Evolutionary conservation across 306 rosid genomes (phyloP).

Genomic region (Lagenaria siceraria): DNA sequence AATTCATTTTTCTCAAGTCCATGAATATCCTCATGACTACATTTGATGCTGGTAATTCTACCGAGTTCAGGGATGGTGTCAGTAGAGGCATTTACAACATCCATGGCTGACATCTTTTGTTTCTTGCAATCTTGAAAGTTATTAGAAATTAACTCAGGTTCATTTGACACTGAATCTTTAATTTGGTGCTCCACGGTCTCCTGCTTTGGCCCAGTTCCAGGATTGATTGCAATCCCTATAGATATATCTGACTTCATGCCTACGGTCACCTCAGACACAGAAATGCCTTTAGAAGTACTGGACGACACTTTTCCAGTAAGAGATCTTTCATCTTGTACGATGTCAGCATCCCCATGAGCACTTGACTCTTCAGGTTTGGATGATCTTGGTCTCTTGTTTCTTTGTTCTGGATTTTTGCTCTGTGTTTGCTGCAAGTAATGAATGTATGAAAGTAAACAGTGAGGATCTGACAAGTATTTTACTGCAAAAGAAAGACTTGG

Average conservation of each 20-base stretch:
- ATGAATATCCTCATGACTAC: constrained; percentile 9
- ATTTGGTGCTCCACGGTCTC: constrained; percentile 29
- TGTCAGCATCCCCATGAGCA: constrained; percentile 11
- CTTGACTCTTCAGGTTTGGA: constrained; percentile 34
- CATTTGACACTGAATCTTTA: constrained; percentile 20
- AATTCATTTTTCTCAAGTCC: constrained; percentile 17
- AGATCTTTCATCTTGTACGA: constrained; percentile 19
- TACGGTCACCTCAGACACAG: constrained; percentile 13
- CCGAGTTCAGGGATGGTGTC: constrained; percentile 21
- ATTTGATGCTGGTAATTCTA: constrained; percentile 15
- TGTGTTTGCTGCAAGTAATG: constrained; percentile 17
- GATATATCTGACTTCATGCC: constrained; percentile 31
- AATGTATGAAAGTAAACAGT: constrained; percentile 23
- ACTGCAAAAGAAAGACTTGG: constrained; percentile 26
- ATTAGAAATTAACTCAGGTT: constrained; percentile 25
- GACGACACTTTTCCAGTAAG: constrained; percentile 13
- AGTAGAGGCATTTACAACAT: constrained; percentile 26
- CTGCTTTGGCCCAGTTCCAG: constrained; percentile 39
- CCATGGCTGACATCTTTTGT: constrained; percentile 42
- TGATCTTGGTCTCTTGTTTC: constrained; percentile 25
- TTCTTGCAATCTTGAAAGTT: constrained; percentile 39
- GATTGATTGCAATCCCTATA: constrained; percentile 8
- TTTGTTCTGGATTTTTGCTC: constrained; percentile 20
- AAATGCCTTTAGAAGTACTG: constrained; percentile 20
- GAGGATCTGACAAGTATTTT: constrained; percentile 22